Conservation (phyloP, 2,329 filamentous ascomycete species). For the Ambrosiella beaveri region DNA sequence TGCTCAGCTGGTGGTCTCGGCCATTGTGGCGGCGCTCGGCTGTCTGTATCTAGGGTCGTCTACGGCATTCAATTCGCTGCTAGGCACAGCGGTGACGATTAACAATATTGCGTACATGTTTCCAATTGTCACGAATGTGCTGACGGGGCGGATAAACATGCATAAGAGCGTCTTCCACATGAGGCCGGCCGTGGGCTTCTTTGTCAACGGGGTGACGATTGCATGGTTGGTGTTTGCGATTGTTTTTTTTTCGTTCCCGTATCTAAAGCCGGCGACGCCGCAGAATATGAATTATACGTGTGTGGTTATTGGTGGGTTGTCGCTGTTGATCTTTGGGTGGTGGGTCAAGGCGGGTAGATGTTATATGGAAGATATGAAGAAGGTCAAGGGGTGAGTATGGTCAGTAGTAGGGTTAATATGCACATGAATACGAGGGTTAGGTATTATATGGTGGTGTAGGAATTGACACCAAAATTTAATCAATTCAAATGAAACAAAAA, state of each 20-base stretch:
- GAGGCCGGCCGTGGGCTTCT: slow-evolving; percentile 18
- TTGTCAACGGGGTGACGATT: slow-evolving; percentile 22
- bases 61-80: slow-evolving; percentile 28
- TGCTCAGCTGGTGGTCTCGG: slow-evolving; percentile 21
- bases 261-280: slow-evolving; percentile 22
- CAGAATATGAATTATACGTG: slow-evolving; percentile 29
- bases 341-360: slow-evolving; percentile 25
- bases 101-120: slow-evolving; percentile 29
- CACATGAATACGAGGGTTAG: too few species aligned
- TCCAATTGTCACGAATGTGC: slow-evolving; percentile 27
- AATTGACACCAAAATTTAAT: too few species aligned
- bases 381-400: slow-evolving; percentile 19
- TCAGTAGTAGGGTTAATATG: too few species aligned
- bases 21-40: slow-evolving; percentile 23
- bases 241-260: slow-evolving; percentile 29
- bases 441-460: too few species aligned
- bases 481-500: too few species aligned
- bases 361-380: slow-evolving; percentile 23
- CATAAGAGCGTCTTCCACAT: slow-evolving; percentile 25
- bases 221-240: slow-evolving; percentile 25
- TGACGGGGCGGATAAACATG: slow-evolving; percentile 24
- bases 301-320: slow-evolving; percentile 25
- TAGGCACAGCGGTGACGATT: slow-evolving; percentile 24
- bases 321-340: slow-evolving; percentile 23
- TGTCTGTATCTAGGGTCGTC: slow-evolving; percentile 26